A percentile compares a stretch with the other conserved stretches of the same genome.
phyloP scores from a whole-genome alignment of 164 flowering plant genomes.

The Aristolochia fimbriata region DNA sequence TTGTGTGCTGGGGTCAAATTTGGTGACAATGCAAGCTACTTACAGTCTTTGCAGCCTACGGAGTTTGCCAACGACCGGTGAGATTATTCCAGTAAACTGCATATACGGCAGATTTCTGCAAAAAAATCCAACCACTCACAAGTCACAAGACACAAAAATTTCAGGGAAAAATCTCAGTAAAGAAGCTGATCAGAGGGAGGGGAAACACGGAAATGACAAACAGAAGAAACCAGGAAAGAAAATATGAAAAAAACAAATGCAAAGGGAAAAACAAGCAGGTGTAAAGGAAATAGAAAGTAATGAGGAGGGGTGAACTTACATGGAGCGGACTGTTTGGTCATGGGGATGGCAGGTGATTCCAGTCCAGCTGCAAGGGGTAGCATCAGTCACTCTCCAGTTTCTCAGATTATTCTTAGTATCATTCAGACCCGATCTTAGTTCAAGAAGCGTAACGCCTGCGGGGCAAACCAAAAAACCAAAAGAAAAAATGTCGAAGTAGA shows the following conservation, averaged over 20 bases:
- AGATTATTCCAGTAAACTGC: constrained; percentile 75
- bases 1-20: neutral
- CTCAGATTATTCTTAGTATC: constrained; percentile 46
- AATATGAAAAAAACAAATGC: neutral
- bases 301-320: constrained; percentile 31
- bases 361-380: constrained; percentile 76
- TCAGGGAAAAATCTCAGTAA: too few species aligned
- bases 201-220: too few species aligned
- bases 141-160: neutral
- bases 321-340: constrained; percentile 56
- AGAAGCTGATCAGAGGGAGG: too few species aligned
- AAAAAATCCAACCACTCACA: constrained; percentile 3
- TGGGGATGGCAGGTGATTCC: constrained; percentile 60
- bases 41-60: constrained; percentile 78
- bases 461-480: neutral
- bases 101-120: constrained; percentile 75
- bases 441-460: constrained; percentile 64
- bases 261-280: neutral
- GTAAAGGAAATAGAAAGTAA: neutral
- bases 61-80: constrained; percentile 83
- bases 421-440: constrained; percentile 55
- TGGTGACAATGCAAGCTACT: constrained; percentile 14
- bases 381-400: constrained; percentile 69
- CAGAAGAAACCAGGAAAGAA: neutral
- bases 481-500: neutral